These are phyloP conservation scores for Carex cristatella DNA, from an alignment of 176 grass and related monocot genomes.

Conservation along the genomic window DNA sequence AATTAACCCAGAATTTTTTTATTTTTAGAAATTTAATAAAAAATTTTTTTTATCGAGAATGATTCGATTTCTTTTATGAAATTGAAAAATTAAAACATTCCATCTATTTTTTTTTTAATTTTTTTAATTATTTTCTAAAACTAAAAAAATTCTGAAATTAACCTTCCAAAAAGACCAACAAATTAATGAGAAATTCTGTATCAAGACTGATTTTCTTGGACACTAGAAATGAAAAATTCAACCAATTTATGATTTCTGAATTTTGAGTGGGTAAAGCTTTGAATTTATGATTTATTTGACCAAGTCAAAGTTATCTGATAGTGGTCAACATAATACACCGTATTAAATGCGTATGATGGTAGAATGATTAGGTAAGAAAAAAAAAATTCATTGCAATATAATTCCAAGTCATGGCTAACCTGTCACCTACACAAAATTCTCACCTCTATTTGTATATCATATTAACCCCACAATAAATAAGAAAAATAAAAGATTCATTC, in stretches of 20 bases:
- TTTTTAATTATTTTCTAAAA: too few species aligned
- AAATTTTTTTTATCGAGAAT: too few species aligned
- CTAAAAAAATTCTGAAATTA: neutral
- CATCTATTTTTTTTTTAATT: too few species aligned
- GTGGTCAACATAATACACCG: neutral
- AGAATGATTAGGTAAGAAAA: slow-evolving; percentile 9
- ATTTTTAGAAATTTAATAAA: too few species aligned
- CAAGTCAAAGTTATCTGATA: neutral
- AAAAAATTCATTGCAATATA: neutral
- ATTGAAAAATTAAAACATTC: too few species aligned
- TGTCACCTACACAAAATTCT: slow-evolving; percentile 8
- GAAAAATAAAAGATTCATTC: neutral
- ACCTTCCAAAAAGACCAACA: neutral
- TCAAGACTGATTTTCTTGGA: neutral
- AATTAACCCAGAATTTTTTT: neutral
- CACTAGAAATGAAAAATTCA: neutral
- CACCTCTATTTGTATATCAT: neutral
- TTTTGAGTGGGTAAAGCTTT: neutral
- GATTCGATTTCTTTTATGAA: too few species aligned
- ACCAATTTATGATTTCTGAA: neutral
- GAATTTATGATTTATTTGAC: neutral
- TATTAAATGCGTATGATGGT: neutral
- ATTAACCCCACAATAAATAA: neutral
- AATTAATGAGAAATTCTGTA: neutral
- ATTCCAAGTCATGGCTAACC: neutral